Conservation (phyloP, 164 flowering plant species). For the Malania oleifera region DNA sequence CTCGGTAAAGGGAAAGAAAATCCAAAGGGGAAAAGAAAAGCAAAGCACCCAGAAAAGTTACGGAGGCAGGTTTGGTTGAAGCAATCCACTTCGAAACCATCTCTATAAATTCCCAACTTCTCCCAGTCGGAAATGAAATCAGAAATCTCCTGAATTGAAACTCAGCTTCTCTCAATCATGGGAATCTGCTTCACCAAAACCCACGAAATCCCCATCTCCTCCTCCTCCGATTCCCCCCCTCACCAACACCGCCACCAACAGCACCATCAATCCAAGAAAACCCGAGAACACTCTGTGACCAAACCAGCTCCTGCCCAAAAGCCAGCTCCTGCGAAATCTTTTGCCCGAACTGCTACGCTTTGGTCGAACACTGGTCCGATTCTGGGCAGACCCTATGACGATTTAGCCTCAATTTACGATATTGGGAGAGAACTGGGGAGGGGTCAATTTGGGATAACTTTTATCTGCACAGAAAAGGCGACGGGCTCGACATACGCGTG, state of each 20-base stretch:
- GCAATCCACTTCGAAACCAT: no score
- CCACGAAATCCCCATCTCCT: constrained; percentile 55
- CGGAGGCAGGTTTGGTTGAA: no score
- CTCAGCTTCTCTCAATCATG: constrained; percentile 23
- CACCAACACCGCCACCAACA: constrained; percentile 7
- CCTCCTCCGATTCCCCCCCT: constrained; percentile 30
- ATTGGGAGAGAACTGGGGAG: constrained; percentile 68
- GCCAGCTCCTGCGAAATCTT: not conserved
- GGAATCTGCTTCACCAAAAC: constrained; percentile 41
- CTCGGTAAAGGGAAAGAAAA: no score
- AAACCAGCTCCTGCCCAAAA: constrained; percentile 10
- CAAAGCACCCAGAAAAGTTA: no score
- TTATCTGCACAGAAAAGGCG: constrained; percentile 58
- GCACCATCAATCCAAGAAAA: constrained; percentile 9
- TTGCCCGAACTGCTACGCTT: constrained; percentile 4
- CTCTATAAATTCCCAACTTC: no score
- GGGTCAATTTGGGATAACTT: constrained; percentile 82
- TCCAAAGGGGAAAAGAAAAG: no score
- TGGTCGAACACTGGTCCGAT: constrained; percentile 38
- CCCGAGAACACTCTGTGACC: constrained; percentile 9
- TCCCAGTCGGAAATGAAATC: no score
- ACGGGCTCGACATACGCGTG: constrained; percentile 67
- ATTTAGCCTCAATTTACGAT: constrained; percentile 40
- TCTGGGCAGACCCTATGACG: constrained; percentile 38
- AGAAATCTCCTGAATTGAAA: constrained; percentile 47